A percentile compares a stretch with the other conserved stretches of the same genome.
phyloP scores from a whole-genome alignment of 1,284 basidiomycete genomes.

The Tylopilus orsonianus region DNA sequence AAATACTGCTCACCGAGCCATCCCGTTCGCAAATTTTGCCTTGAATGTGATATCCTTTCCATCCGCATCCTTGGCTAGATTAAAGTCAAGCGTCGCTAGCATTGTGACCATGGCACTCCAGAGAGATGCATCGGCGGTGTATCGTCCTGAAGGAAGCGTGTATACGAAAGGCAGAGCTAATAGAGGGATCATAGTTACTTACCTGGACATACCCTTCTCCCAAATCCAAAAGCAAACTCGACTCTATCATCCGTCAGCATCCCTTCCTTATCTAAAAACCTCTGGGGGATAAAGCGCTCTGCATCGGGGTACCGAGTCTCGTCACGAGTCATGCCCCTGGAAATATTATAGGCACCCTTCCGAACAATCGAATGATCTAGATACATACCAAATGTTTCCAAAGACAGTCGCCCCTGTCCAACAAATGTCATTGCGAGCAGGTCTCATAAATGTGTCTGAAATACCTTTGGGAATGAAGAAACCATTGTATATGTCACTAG shows the following conservation, averaged over 20 bases:
- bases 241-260: conserved; percentile 17
- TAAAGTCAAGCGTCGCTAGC: conserved; percentile 27
- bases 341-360: background rate
- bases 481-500: conserved; percentile 27
- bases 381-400: conserved; percentile 24
- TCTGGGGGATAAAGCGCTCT: conserved; percentile 24
- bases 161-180: too few species aligned
- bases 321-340: conserved; percentile 29
- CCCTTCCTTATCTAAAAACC: conserved; percentile 23
- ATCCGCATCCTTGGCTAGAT: conserved; percentile 15
- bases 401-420: conserved; percentile 19
- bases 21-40: conserved; percentile 7
- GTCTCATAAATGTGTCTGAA: background rate
- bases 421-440: background rate
- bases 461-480: conserved; percentile 32
- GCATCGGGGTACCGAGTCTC: conserved; percentile 24
- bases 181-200: background rate
- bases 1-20: conserved; percentile 14
- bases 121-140: conserved; percentile 17
- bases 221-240: conserved; percentile 27
- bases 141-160: conserved; percentile 13
- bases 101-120: conserved; percentile 27
- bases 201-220: conserved; percentile 26
- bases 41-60: conserved; percentile 21
- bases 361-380: background rate